phyloP scores from a whole-genome alignment of 352 stramenopile genomes.

The Pythium rishiriense region DNA sequence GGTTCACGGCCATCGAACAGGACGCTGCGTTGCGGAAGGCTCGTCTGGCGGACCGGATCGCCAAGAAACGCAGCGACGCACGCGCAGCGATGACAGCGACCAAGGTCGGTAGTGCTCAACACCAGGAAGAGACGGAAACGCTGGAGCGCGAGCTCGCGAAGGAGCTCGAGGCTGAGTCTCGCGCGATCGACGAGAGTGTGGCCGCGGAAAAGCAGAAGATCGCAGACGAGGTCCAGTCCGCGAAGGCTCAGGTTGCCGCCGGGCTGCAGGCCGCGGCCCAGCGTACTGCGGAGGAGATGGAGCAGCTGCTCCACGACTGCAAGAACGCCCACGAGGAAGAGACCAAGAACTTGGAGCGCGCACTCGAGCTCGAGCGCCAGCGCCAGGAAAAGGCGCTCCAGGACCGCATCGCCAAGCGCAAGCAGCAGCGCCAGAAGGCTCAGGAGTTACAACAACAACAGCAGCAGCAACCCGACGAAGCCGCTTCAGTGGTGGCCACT shows the following conservation, averaged over 20 bases:
- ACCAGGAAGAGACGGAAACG: neutral
- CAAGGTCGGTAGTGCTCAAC: neutral
- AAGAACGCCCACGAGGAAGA: conserved; percentile 37
- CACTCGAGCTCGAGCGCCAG: conserved; percentile 39
- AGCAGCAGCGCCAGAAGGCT: conserved; percentile 35
- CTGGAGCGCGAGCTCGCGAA: conserved; percentile 1
- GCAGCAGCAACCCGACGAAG: neutral
- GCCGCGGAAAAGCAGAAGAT: conserved; percentile 27
- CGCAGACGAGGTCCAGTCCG: conserved; percentile 12
- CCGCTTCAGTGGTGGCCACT: neutral
- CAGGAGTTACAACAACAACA: conserved; percentile 3
- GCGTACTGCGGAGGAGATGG: conserved; percentile 35
- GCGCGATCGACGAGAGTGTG: conserved; percentile 27
- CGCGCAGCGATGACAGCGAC: neutral
- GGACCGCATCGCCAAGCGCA: conserved; percentile 55
- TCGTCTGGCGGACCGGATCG: conserved; percentile 33
- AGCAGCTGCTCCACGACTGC: conserved; percentile 25
- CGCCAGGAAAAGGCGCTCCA: conserved; percentile 54
- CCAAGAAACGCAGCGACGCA: conserved; percentile 26
- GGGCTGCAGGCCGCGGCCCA: conserved; percentile 26
- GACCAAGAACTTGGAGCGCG: conserved; percentile 26
- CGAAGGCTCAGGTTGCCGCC: conserved; percentile 13
- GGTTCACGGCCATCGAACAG: conserved; percentile 28
- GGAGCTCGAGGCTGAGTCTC: conserved; percentile 27
- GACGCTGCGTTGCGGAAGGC: conserved; percentile 32